phyloP scores from a whole-genome alignment of 2,329 filamentous ascomycete species.

The Aspergillus uvarum region DNA sequence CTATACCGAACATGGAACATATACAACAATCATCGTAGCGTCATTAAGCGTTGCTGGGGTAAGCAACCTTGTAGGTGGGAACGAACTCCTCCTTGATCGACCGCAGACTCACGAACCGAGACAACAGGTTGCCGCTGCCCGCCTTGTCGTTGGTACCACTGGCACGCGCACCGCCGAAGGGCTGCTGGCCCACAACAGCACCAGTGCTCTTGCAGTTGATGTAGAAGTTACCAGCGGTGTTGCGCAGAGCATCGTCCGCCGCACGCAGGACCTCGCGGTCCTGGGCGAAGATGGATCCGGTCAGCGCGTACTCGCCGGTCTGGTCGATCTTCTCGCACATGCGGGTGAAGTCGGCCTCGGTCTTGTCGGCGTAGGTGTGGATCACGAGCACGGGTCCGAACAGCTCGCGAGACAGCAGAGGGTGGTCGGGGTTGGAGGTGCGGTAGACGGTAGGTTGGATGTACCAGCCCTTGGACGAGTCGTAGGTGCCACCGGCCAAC shows the following conservation, averaged over 20 bases:
- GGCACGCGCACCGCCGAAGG: conserved; percentile 68
- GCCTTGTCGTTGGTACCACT: conserved; percentile 74
- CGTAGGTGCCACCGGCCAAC: conserved; percentile 73
- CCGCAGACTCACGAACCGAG: conserved; percentile 65
- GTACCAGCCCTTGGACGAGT: conserved; percentile 76
- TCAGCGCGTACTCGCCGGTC: conserved; percentile 44
- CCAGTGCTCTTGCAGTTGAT: conserved; percentile 57
- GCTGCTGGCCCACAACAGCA: conserved; percentile 71
- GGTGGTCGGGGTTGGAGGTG: conserved; percentile 71
- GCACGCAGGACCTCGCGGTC: conserved; percentile 37
- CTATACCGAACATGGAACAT: background rate
- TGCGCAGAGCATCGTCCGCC: conserved; percentile 39
- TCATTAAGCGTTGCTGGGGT: conserved; percentile 69
- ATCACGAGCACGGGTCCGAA: conserved; percentile 76
- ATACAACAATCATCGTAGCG: background rate
- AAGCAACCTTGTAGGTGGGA: conserved; percentile 61
- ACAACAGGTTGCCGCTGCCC: conserved; percentile 63
- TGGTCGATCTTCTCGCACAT: conserved; percentile 54
- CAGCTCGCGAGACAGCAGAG: conserved; percentile 73
- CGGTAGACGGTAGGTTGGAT: conserved; percentile 80
- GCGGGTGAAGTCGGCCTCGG: conserved; percentile 56
- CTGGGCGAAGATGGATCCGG: conserved; percentile 44
- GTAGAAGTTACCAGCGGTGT: conserved; percentile 45
- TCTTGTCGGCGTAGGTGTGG: conserved; percentile 74
- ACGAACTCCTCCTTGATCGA: conserved; percentile 75